Evolutionary conservation across 352 stramenopile genomes (phyloP), one percentile per base, ranked within the genome.

Genomic region (Phytophthora palmivora): DNA sequence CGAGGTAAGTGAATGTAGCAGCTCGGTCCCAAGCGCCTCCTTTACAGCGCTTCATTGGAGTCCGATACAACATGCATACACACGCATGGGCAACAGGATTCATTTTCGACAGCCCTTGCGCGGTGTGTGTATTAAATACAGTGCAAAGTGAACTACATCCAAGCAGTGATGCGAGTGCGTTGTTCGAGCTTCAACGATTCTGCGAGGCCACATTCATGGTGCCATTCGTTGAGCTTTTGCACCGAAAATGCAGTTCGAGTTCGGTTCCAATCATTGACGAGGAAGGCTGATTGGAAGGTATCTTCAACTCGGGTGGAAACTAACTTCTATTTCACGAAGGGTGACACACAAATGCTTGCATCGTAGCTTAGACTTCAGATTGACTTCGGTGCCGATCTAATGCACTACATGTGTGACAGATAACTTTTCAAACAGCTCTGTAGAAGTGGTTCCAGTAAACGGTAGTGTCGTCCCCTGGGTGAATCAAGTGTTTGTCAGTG

Each of bases 111-210:
- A 9, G 26, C 26, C 26, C 8, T 32, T 8, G 4, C 26, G 26
- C 26, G 8, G 8, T 32, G 26, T 32, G 26, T n/a, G n/a, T n/a
- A n/a, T n/a, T n/a, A n/a, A n/a, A n/a, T n/a, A n/a, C n/a, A n/a
- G n/a, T n/a, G n/a, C n/a, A n/a, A 34, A 16, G 28, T 30, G 26
- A 6, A 47, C 4, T 9, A 6, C 44, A n/a, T 38, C 44, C 1
- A 22, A 12, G 6, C 21, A 18, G 2, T 33, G 18, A 21, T 1
- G 19, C n/a, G 11, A 21, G 10, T 19, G 21, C 21, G 39, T 43
- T 51, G 28, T 51, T 59, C 32, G 33, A 14, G 18, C 36, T 63
- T 63, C 45, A 63, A 63, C 11, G 28, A 42, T 49, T 41, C 38
- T 41, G 10, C 24, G 24, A 6, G 24, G 3, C 30, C 1, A 3